Evolutionary conservation across 1,139 yeast genomes (phyloP).

Genomic region (Yamadazyma atmosphaerica): DNA sequence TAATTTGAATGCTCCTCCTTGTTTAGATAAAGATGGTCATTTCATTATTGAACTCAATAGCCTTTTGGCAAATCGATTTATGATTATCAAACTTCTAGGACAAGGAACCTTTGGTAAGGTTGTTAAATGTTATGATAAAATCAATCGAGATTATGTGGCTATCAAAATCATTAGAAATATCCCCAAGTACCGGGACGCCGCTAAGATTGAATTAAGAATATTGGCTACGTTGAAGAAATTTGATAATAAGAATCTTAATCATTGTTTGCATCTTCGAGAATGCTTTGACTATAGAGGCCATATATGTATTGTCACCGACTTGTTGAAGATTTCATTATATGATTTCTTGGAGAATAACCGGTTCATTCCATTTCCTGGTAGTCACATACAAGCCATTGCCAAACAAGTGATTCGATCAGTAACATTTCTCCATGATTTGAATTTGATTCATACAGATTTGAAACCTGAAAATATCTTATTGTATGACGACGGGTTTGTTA

Average conservation of each 20-base stretch:
- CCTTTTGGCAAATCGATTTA: slow-evolving; percentile 64
- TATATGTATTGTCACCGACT: slow-evolving; percentile 89
- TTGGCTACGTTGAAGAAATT: slow-evolving; percentile 79
- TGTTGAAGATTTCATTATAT: slow-evolving; percentile 79
- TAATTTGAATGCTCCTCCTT: slow-evolving; percentile 42
- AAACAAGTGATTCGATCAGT: slow-evolving; percentile 85
- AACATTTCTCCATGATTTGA: slow-evolving; percentile 84
- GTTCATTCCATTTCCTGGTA: slow-evolving; percentile 73
- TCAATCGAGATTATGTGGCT: slow-evolving; percentile 69
- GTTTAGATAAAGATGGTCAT: slow-evolving; percentile 83
- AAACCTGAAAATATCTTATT: slow-evolving; percentile 92
- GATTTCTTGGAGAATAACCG: slow-evolving; percentile 83
- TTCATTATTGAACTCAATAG: slow-evolving; percentile 66
- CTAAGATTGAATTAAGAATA: slow-evolving; percentile 76
- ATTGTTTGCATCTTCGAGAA: slow-evolving; percentile 78
- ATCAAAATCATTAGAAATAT: slow-evolving; percentile 84
- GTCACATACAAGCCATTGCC: slow-evolving; percentile 86
- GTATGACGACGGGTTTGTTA: slow-evolving; percentile 53
- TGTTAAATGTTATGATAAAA: slow-evolving; percentile 65
- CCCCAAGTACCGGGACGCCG: slow-evolving; percentile 81
- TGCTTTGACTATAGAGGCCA: slow-evolving; percentile 94
- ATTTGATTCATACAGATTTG: slow-evolving; percentile 89
- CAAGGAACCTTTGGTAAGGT: slow-evolving; percentile 99
- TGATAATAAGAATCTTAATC: slow-evolving; percentile 65
- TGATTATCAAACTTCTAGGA: slow-evolving; percentile 71